Percentiles rank a stretch among this genome's conserved stretches.
phyloP scores from a whole-genome alignment of 192 early-diverging fungal species.

The Coemansia sp. region DNA sequence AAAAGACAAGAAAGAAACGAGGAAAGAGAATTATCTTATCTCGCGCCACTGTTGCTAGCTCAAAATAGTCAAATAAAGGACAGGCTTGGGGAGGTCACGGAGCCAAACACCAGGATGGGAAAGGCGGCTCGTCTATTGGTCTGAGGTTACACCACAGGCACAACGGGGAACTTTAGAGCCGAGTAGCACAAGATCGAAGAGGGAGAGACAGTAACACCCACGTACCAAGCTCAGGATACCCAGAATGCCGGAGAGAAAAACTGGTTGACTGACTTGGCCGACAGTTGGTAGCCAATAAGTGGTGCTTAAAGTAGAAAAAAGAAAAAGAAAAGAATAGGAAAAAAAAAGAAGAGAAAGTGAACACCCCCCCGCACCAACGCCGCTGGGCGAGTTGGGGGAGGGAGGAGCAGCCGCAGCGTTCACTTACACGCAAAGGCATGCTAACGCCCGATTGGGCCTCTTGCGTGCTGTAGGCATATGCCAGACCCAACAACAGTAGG shows the following conservation, averaged over 20 bases:
- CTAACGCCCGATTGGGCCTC: constrained; percentile 9
- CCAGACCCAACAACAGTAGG: not conserved
- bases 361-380: not conserved
- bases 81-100: not conserved
- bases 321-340: not conserved
- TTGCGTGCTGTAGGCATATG: not conserved
- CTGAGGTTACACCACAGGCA: not conserved
- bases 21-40: not conserved
- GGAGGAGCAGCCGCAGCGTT: not conserved
- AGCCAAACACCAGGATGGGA: not conserved
- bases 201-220: constrained; percentile 7
- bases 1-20: not conserved
- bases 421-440: constrained; percentile 3
- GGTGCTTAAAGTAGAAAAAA: not conserved
- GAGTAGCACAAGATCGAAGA: constrained; percentile 3
- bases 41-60: not conserved
- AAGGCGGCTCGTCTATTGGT: not conserved
- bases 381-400: not conserved
- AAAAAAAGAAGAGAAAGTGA: not conserved
- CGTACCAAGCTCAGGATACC: constrained; percentile 11
- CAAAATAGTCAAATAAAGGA: not conserved
- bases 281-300: not conserved
- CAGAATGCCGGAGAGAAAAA: not conserved
- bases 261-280: not conserved
- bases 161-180: not conserved